Percentiles rank a stretch among this genome's conserved stretches.
Conservation (phyloP, 1,284 basidiomycete genomes). For the Pyrrhoderma lamaoense region DNA sequence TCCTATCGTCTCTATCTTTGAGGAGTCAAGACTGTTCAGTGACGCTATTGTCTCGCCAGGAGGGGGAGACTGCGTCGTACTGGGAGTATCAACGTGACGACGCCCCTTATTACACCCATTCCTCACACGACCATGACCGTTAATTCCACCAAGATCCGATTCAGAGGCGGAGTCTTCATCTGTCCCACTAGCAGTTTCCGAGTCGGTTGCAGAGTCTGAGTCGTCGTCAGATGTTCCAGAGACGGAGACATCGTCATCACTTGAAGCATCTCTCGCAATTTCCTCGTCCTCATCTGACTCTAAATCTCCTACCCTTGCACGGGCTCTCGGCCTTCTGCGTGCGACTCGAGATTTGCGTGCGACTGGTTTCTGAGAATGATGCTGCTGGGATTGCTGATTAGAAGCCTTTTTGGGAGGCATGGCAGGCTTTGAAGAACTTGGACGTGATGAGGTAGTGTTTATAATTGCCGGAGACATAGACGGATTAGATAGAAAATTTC, state of each 20-base stretch:
- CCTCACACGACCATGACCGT: conserved; percentile 48
- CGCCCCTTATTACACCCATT: conserved; percentile 25
- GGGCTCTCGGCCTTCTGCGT: conserved; percentile 43
- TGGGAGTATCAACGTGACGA: conserved; percentile 50
- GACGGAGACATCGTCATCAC: conserved; percentile 33
- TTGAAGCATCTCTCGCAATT: conserved; percentile 56
- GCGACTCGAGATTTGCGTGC: conserved; percentile 30
- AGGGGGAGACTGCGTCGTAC: conserved; percentile 53
- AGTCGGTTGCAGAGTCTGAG: conserved; percentile 38
- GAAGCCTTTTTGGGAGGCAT: not conserved
- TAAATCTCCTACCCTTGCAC: conserved; percentile 28
- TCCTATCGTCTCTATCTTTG: not conserved
- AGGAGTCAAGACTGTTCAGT: conserved; percentile 12
- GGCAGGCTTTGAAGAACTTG: conserved; percentile 9
- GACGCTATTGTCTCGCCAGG: conserved; percentile 23
- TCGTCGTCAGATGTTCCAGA: conserved; percentile 41
- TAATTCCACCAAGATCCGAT: conserved; percentile 56
- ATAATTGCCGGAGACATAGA: conserved; percentile 14
- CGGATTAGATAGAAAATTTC: not conserved
- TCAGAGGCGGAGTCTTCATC: conserved; percentile 49
- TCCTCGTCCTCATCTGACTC: conserved; percentile 60
- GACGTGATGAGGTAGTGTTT: conserved; percentile 3
- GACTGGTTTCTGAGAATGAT: not conserved
- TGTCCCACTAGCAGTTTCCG: not conserved
- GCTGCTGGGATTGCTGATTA: not conserved